phyloP scores from a whole-genome alignment of 2,329 filamentous ascomycete genomes.

The Thelonectria discophora region DNA sequence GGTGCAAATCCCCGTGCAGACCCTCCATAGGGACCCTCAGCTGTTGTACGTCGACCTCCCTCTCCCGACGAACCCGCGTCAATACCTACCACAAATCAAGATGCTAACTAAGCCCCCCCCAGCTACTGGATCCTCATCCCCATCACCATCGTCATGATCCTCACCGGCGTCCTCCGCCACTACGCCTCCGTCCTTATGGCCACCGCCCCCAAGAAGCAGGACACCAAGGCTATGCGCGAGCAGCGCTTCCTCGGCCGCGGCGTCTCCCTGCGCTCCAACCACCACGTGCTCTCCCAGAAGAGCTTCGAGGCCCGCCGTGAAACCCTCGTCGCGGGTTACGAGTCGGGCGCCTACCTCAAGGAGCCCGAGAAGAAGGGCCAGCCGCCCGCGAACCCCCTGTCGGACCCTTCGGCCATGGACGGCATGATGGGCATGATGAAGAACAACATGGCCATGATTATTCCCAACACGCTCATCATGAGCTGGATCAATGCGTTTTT shows the following conservation, averaged over 20 bases:
- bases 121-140: conserved; percentile 99
- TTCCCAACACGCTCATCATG: conserved; percentile 98
- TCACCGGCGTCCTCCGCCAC: conserved; percentile 95
- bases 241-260: conserved; percentile 86
- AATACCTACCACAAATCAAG: background rate
- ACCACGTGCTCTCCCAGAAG: conserved; percentile 77
- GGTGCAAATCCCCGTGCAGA: conserved; percentile 88
- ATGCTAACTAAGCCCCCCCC: conserved; percentile 35
- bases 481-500: conserved; percentile 99
- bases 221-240: conserved; percentile 80
- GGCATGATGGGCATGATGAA: conserved; percentile 99
- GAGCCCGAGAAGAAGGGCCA: conserved; percentile 87
- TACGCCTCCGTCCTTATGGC: conserved; percentile 95
- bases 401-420: conserved; percentile 95
- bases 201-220: conserved; percentile 81
- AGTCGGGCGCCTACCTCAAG: conserved; percentile 88
- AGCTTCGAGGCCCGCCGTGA: conserved; percentile 85
- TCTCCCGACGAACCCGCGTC: conserved; percentile 2
- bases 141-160: conserved; percentile 96
- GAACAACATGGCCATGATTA: conserved; percentile 99
- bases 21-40: conserved; percentile 98
- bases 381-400: conserved; percentile 91
- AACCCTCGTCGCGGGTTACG: conserved; percentile 80
- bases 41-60: conserved; percentile 76
- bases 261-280: conserved; percentile 84